Percentiles rank a stretch among this genome's conserved stretches.
phyloP scores from a whole-genome alignment of 495 filamentous ascomycete genomes.

The Tuber melanosporum region DNA sequence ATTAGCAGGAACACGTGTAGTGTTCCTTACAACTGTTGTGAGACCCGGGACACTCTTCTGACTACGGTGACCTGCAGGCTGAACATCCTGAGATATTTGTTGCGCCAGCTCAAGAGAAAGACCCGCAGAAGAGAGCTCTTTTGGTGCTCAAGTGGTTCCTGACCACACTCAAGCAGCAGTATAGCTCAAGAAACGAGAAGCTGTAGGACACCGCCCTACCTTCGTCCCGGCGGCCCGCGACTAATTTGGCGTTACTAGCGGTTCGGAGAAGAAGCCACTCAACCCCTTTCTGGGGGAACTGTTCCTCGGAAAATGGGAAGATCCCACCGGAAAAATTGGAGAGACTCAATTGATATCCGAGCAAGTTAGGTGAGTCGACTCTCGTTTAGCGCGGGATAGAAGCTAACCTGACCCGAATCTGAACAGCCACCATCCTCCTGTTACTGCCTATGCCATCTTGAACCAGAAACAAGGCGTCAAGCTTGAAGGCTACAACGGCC shows the following conservation, averaged over 20 bases:
- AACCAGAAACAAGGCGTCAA: slow-evolving; percentile 78
- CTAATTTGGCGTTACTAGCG: slow-evolving; percentile 41
- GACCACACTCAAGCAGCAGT: slow-evolving; percentile 89
- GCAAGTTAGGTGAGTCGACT: slow-evolving; percentile 61
- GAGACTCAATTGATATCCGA: slow-evolving; percentile 56
- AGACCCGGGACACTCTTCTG: slow-evolving; percentile 9
- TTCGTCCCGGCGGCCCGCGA: background rate
- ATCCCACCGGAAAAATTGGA: slow-evolving; percentile 51
- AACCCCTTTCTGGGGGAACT: slow-evolving; percentile 88
- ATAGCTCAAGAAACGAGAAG: slow-evolving; percentile 84
- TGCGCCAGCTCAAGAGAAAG: slow-evolving; percentile 71
- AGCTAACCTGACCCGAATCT: slow-evolving; percentile 12
- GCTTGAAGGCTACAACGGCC: slow-evolving; percentile 94
- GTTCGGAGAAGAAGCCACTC: slow-evolving; percentile 95
- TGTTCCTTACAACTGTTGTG: background rate
- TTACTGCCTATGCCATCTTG: slow-evolving; percentile 86
- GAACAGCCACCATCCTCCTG: slow-evolving; percentile 88
- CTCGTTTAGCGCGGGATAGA: background rate
- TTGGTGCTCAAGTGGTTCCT: slow-evolving; percentile 96
- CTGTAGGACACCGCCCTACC: slow-evolving; percentile 36
- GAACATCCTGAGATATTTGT: slow-evolving; percentile 86
- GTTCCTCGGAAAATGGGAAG: slow-evolving; percentile 82
- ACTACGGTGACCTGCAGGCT: slow-evolving; percentile 42
- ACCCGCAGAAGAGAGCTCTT: slow-evolving; percentile 76
- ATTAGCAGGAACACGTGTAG: slow-evolving; percentile 7